Conservation (phyloP, 2,329 filamentous ascomycete species). For the Fusarium papillatum region DNA sequence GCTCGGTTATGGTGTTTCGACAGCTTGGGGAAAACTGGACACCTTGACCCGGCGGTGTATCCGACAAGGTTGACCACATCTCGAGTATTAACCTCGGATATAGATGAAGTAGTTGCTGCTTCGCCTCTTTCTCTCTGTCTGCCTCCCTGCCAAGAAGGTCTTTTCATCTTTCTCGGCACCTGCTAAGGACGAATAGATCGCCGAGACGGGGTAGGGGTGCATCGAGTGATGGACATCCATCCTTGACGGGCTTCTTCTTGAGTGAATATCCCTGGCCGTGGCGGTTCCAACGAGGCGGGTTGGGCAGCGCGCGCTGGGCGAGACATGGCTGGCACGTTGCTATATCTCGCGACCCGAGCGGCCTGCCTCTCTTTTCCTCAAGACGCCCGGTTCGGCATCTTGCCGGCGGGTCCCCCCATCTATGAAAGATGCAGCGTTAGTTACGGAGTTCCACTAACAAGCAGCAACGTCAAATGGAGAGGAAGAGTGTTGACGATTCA, state of each 20-base stretch:
- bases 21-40: constrained; percentile 9
- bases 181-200: constrained; percentile 48
- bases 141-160: constrained; percentile 11
- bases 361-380: constrained; percentile 64
- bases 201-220: constrained; percentile 32
- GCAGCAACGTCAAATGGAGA: constrained; percentile 18
- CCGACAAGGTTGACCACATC: constrained; percentile 54
- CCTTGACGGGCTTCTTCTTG: background rate
- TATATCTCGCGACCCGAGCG: constrained; percentile 75
- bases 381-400: constrained; percentile 71
- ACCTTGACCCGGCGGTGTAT: constrained; percentile 30
- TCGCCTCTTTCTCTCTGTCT: background rate
- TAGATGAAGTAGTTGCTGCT: constrained; percentile 12
- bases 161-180: constrained; percentile 54
- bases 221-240: constrained; percentile 30
- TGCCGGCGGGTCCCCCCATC: constrained; percentile 64
- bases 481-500: constrained; percentile 6
- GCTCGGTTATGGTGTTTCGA: constrained; percentile 35
- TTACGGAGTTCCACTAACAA: constrained; percentile 10
- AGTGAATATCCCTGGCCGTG: constrained; percentile 28
- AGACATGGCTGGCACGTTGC: constrained; percentile 71
- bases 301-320: constrained; percentile 65
- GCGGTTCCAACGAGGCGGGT: constrained; percentile 69
- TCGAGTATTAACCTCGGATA: constrained; percentile 36
- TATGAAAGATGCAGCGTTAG: constrained; percentile 1